Evolutionary conservation across 352 stramenopile genomes (phyloP), one percentile per base, ranked within the genome.

Genomic region (Pythium graminicola): DNA sequence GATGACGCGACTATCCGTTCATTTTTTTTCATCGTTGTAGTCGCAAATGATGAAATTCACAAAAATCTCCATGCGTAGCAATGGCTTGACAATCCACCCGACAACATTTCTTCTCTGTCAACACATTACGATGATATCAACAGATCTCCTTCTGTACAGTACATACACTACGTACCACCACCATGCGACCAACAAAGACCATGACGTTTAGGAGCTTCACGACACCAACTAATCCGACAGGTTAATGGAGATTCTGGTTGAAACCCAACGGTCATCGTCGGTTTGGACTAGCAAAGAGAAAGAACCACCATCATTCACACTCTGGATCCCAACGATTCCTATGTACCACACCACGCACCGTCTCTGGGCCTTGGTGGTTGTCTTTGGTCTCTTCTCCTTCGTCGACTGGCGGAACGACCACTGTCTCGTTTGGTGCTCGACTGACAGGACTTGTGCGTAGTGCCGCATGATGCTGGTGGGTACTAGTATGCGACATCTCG

Each of bases 151-250:
- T n/a, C n/a, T n/a, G n/a, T n/a, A n/a, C n/a, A 35, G 7, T 7
- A 35, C 29, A 13, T 35, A 35, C n/a, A n/a, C 13, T 35, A 35
- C 7, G 6, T 55, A 81, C 72, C 70, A 23, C 72, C 72, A 14
- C 73, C 70, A 39, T 81, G 70, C 4, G 58, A 67, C 70, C 69
- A 84, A 35, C 73, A 84, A 20, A 84, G 53, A 8, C 73, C 73
- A 45, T 68, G 64, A 44, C 65, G 70, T 46, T 73, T 67, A n/a
- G 64, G 66, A 38, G 49, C 31, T 4, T 67, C 47, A n/a, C 57
- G 60, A 38, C 70, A 84, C 73, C 73, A 84, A 22, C 44, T 60
- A 42, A 81, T 69, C 38, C 66, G 70, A 28, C 73, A 84, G 31
- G 46, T 57, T 14, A 13, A 17, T 1, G 32, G n/a, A 11, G 11